These are phyloP conservation scores for Pythium phragmiticola DNA, from an alignment of 352 stramenopile genomes.

Conservation along the genomic window DNA sequence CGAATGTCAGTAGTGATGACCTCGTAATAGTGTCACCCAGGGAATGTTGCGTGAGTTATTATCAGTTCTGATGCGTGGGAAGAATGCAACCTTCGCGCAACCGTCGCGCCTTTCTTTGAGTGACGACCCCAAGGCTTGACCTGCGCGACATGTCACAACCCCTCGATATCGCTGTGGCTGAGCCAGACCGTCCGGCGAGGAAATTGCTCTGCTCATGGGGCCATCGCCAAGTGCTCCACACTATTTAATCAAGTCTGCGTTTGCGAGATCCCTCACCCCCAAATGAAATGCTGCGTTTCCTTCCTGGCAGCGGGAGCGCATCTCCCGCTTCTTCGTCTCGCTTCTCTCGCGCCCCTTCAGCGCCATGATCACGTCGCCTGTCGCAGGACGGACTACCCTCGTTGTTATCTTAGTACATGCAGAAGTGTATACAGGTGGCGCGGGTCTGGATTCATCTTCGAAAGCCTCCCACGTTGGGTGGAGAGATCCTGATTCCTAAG, in stretches of 20 bases:
- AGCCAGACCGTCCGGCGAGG: background rate
- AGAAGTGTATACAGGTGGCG: background rate
- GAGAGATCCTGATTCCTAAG: background rate
- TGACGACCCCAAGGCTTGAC: background rate
- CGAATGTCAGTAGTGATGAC: background rate
- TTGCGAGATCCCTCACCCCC: background rate
- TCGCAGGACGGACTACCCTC: background rate
- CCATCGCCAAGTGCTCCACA: background rate
- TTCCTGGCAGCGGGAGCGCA: no score
- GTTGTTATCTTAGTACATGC: background rate
- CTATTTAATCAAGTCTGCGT: background rate
- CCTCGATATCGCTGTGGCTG: background rate
- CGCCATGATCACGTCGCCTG: background rate
- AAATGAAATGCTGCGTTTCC: background rate
- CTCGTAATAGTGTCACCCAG: background rate
- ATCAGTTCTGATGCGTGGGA: background rate
- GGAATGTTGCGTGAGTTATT: background rate
- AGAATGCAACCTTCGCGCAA: slow-evolving; percentile 6
- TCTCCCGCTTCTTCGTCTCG: background rate
- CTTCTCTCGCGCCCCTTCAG: slow-evolving; percentile 1
- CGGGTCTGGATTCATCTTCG: background rate
- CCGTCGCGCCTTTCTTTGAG: background rate
- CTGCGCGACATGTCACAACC: background rate
- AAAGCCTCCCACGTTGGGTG: background rate
- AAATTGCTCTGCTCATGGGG: background rate